Percentiles rank a stretch among this genome's conserved stretches.
phyloP scores from a whole-genome alignment of 2,329 filamentous ascomycete genomes.

The Aspergillus nomiae region DNA sequence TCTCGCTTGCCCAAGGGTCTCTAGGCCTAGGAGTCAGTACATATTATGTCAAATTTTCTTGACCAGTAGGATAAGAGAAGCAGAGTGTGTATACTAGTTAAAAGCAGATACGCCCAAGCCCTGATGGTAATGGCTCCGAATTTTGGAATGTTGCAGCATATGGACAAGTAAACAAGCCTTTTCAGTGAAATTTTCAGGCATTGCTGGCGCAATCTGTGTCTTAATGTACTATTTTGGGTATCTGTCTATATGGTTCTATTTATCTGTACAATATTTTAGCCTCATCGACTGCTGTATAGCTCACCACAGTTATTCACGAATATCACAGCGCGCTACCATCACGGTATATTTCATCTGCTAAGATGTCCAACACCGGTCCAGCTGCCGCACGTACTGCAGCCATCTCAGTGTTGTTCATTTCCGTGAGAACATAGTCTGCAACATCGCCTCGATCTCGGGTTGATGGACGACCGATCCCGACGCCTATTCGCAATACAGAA shows the following conservation, averaged over 20 bases:
- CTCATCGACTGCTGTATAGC: not conserved
- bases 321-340: conserved; percentile 25
- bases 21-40: not conserved
- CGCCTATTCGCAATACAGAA: conserved; percentile 63
- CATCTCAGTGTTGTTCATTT: conserved; percentile 60
- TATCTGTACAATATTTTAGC: not conserved
- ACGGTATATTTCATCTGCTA: conserved; percentile 52
- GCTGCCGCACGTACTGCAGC: conserved; percentile 52
- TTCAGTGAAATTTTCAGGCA: not conserved
- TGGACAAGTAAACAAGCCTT: not conserved
- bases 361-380: conserved; percentile 52
- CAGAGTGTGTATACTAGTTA: not conserved
- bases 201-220: not conserved
- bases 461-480: conserved; percentile 84
- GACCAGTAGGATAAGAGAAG: not conserved
- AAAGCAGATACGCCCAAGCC: not conserved
- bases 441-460: conserved; percentile 69
- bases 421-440: conserved; percentile 73
- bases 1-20: not conserved
- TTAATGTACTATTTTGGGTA: not conserved
- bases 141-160: not conserved
- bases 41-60: not conserved
- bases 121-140: not conserved
- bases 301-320: not conserved
- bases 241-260: not conserved